phyloP scores from a whole-genome alignment of 2,329 filamentous ascomycete genomes.

The Nemania sp. region DNA sequence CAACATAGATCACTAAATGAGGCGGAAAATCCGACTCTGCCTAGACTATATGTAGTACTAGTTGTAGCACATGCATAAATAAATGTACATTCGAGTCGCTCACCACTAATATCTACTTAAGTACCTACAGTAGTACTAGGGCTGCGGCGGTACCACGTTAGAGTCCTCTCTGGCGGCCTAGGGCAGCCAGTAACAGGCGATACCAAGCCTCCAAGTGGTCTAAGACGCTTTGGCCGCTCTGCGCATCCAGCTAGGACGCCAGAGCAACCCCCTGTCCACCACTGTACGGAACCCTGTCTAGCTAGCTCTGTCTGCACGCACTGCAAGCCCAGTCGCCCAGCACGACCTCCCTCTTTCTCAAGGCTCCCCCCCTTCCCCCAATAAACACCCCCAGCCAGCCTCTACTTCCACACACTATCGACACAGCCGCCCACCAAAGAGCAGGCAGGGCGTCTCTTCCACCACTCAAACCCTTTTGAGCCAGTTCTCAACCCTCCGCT shows the following conservation, averaged over 20 bases:
- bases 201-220: constrained; percentile 28
- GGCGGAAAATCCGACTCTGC: neutral
- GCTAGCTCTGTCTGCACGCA: constrained; percentile 8
- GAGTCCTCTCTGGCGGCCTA: neutral
- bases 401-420: constrained; percentile 49
- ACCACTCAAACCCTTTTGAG: constrained; percentile 54
- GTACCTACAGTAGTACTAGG: neutral
- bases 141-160: neutral
- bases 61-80: constrained; percentile 10
- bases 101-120: neutral
- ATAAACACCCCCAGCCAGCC: constrained; percentile 44
- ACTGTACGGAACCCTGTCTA: constrained; percentile 18
- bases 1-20: neutral
- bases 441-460: constrained; percentile 46
- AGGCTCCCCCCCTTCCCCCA: constrained; percentile 21
- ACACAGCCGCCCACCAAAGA: constrained; percentile 51
- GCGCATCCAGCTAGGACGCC: constrained; percentile 9
- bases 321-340: constrained; percentile 1
- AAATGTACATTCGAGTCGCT: neutral
- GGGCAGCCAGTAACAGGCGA: constrained; percentile 9
- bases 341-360: constrained; percentile 8
- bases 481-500: constrained; percentile 26
- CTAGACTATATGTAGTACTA: neutral
- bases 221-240: constrained; percentile 36
- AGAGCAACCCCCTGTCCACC: constrained; percentile 17